Percentiles rank a stretch among this genome's conserved stretches.
Evolutionary conservation across 192 early-diverging fungal species (phyloP).

Genomic region (Powellomyces hirtus): DNA sequence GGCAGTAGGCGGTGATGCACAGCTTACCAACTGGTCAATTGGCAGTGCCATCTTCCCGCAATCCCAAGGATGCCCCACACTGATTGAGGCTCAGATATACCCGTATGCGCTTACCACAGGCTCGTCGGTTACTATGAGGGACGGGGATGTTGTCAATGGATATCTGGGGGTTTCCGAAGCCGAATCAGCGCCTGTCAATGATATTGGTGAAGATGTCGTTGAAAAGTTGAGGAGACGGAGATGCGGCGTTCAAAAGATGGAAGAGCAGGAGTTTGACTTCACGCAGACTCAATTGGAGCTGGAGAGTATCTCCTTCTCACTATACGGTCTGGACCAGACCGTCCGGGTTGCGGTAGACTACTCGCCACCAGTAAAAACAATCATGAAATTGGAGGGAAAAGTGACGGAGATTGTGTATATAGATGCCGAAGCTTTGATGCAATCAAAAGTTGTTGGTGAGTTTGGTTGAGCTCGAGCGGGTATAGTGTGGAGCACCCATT

Average conservation of each 20-base stretch:
- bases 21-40: slow-evolving; percentile 5
- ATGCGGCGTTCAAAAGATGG: not conserved
- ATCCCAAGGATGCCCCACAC: slow-evolving; percentile 2
- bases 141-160: not conserved
- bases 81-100: not conserved
- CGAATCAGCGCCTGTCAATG: not conserved
- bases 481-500: not conserved
- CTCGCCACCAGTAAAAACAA: not conserved
- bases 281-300: not conserved
- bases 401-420: slow-evolving; percentile 1
- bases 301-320: not conserved
- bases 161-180: not conserved
- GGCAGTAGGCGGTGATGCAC: not conserved
- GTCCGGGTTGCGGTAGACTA: not conserved
- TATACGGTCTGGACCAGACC: slow-evolving; percentile 3
- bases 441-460: slow-evolving; percentile 1
- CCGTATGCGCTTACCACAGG: slow-evolving; percentile 3
- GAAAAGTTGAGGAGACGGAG: not conserved
- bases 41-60: slow-evolving; percentile 12
- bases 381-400: not conserved
- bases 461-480: not conserved
- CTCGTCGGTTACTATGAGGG: not conserved
- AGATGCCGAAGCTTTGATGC: not conserved
- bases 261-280: slow-evolving; percentile 1
- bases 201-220: not conserved